These are phyloP conservation scores for Thelephora terrestris DNA, from an alignment of 1,284 basidiomycete species.

Conservation along the genomic window DNA sequence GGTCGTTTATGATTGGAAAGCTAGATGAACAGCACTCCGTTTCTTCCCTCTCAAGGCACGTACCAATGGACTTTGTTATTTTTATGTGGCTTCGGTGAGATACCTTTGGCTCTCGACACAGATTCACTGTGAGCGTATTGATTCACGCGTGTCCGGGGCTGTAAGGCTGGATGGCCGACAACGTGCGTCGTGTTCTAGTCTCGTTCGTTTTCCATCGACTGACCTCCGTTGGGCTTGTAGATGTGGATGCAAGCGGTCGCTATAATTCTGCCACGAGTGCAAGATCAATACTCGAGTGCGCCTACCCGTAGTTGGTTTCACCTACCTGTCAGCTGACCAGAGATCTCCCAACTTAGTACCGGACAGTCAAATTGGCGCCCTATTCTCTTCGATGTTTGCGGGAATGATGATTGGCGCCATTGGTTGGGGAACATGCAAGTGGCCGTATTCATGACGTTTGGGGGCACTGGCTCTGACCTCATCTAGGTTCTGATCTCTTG, in stretches of 20 bases:
- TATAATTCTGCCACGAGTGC: conserved; percentile 87
- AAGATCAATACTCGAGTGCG: conserved; percentile 73
- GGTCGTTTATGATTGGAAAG: neutral
- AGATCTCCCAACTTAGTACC: conserved; percentile 37
- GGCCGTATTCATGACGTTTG: neutral
- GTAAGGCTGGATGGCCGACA: conserved; percentile 78
- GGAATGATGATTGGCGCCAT: conserved; percentile 97
- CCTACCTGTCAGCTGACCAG: conserved; percentile 3
- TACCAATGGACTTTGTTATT: conserved; percentile 78
- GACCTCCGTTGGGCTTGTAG: conserved; percentile 34
- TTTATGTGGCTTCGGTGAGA: conserved; percentile 78
- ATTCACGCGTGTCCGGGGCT: conserved; percentile 1
- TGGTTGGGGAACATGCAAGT: conserved; percentile 81
- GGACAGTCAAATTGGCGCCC: conserved; percentile 63
- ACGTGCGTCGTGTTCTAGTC: conserved; percentile 37
- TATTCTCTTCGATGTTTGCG: conserved; percentile 76
- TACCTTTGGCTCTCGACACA: neutral
- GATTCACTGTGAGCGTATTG: neutral
- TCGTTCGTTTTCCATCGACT: conserved; percentile 2
- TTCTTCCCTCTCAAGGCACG: conserved; percentile 30
- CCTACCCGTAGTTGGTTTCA: neutral
- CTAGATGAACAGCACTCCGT: neutral
- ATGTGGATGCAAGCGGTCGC: conserved; percentile 88
- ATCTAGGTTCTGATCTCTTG: conserved; percentile 60
- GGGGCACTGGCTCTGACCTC: neutral